phyloP scores from a whole-genome alignment of 805 yeast genomes.

The Isabelozyma pseudorhagii region DNA sequence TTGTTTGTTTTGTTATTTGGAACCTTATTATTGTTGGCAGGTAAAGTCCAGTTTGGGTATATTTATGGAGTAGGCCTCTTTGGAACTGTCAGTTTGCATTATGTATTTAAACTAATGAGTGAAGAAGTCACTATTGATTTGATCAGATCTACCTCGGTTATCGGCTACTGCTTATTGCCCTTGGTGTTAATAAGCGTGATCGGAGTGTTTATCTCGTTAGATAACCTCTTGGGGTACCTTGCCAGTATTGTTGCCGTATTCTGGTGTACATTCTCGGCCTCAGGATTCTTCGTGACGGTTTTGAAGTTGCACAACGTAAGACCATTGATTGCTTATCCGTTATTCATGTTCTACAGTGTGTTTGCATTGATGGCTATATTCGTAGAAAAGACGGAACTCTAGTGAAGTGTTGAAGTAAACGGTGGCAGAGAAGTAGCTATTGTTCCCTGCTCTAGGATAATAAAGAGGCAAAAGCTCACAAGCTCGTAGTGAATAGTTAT shows the following conservation, averaged over 20 bases:
- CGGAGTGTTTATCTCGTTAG: constrained; percentile 64
- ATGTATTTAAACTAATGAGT: constrained; percentile 85
- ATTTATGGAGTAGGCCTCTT: constrained; percentile 93
- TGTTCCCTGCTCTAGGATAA: too few species aligned
- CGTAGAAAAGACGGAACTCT: constrained; percentile 37
- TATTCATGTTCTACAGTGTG: constrained; percentile 84
- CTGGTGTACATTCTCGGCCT: constrained; percentile 93
- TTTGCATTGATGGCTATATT: constrained; percentile 96
- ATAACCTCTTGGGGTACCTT: constrained; percentile 70
- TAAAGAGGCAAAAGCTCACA: too few species aligned
- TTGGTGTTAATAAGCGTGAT: constrained; percentile 73
- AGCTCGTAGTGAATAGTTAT: too few species aligned
- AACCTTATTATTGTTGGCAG: constrained; percentile 73
- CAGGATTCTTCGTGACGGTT: constrained; percentile 87
- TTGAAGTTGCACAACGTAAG: constrained; percentile 82
- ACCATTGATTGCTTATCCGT: constrained; percentile 88
- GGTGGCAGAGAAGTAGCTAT: too few species aligned
- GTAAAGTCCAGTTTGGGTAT: constrained; percentile 95
- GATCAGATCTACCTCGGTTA: constrained; percentile 78
- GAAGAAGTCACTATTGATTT: constrained; percentile 53
- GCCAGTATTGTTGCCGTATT: constrained; percentile 63
- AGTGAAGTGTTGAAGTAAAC: too few species aligned
- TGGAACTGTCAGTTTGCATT: constrained; percentile 83
- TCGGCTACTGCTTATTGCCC: constrained; percentile 93
- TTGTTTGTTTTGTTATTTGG: constrained; percentile 87